Evolutionary conservation across 129 eudicot genomes (phyloP), one percentile per base, ranked within the genome.

Genomic region (Silybum marianum): DNA sequence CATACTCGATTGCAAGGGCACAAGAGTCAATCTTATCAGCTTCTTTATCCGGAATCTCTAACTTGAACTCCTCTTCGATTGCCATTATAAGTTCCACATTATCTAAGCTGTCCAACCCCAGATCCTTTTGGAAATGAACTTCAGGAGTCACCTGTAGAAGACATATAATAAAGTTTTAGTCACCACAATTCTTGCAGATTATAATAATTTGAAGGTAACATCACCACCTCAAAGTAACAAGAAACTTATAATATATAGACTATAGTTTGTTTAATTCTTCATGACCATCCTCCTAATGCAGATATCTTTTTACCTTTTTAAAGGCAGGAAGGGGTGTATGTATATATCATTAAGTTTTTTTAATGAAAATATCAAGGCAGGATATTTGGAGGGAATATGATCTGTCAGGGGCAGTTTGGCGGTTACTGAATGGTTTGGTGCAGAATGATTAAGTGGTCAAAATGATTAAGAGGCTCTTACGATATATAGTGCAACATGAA

Each of bases 31-130:
- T 92, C 84, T 95, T 95, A 79, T 92, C 98, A 66, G 98, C 98
- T 88, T 95, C 98, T 87, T 92, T 89, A 89, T 92, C 98, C 6
- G 97, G 97, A 72, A 92, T 95, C 84, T 95, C 98, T 78, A 95
- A 85, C 84, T 95, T 95, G 77, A 90, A 95, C 81, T 95, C 98
- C 87, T 95, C 98, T 77, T 95, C 98, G 7, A 95, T 75, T n/a
- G 98, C 98, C 94, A 95, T 95, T 74, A 92, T 93, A 48, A 95
- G 84, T 82, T 95, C 98, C 89, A 95, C 97, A 25, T 74, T 95
- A 81, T 95, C 98, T 48, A 95, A 92, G 87, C 98, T 95, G 83
- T 95, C 98, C 84, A 95, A 84, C 0, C 97, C 98, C 75, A 95
- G 69, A 81, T 95, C 97, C 86, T 90, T 90, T 78, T 92, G 91